These are phyloP conservation scores for Fusarium equiseti DNA, from an alignment of 2,329 filamentous ascomycete species.

Conservation along the genomic window DNA sequence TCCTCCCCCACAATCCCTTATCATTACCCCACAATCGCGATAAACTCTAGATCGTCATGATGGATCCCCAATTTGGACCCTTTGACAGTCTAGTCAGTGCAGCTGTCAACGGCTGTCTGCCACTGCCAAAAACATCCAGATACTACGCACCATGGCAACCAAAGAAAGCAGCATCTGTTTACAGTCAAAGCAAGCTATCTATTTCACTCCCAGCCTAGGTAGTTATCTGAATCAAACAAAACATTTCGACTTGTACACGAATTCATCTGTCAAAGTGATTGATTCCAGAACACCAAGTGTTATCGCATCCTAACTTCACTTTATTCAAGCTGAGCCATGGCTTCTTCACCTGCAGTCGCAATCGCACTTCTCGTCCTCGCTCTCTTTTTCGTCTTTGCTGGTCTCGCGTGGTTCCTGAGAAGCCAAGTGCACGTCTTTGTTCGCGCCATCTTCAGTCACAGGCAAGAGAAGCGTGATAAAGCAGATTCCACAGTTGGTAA, in stretches of 20 bases:
- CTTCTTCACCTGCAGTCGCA: constrained; percentile 44
- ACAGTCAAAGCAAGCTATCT: background rate
- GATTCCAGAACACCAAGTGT: background rate
- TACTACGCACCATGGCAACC: constrained; percentile 9
- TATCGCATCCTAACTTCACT: background rate
- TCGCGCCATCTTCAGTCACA: constrained; percentile 42
- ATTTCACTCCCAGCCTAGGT: background rate
- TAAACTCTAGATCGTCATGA: constrained; percentile 32
- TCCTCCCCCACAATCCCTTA: constrained; percentile 40
- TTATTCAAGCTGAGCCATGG: constrained; percentile 36
- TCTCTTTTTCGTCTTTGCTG: constrained; percentile 48
- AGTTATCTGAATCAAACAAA: background rate
- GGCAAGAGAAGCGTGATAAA: constrained; percentile 20
- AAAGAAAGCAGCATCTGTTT: background rate
- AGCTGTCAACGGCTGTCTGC: constrained; percentile 22
- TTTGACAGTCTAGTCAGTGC: background rate
- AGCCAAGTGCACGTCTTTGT: constrained; percentile 49
- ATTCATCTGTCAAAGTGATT: background rate
- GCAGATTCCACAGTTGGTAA: constrained; percentile 21
- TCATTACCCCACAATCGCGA: constrained; percentile 41
- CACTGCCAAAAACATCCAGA: constrained; percentile 6
- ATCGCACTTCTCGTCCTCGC: constrained; percentile 52
- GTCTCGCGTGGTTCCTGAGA: constrained; percentile 50
- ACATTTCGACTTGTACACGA: background rate
- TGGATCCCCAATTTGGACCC: constrained; percentile 10